A percentile compares a stretch with the other conserved stretches of the same genome.
Evolutionary conservation across 768 basidiomycete genomes (phyloP).

Genomic region (Coprinellus micaceus): DNA sequence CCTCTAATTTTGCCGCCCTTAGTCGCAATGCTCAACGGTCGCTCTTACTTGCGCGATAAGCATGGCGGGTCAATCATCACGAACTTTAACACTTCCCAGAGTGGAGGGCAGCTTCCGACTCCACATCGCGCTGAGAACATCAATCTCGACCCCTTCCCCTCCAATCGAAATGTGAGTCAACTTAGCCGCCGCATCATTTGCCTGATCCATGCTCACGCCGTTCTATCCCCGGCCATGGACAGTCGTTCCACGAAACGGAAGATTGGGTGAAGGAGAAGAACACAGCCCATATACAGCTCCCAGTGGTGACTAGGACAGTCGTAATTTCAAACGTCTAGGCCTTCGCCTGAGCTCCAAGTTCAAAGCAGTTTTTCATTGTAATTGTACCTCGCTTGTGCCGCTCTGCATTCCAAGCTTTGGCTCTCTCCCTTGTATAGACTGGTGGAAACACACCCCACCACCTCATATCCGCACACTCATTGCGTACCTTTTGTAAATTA

Average conservation of each 20-base stretch:
- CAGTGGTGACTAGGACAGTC: conserved; percentile 15
- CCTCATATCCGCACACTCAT: too few species aligned
- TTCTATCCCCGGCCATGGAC: background rate
- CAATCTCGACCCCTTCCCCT: conserved; percentile 1
- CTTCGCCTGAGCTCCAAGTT: too few species aligned
- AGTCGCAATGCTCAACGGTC: conserved; percentile 12
- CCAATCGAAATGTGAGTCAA: background rate
- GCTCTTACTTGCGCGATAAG: conserved; percentile 8
- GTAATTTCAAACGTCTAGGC: conserved; percentile 8
- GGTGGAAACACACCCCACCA: too few species aligned
- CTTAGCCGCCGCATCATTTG: background rate
- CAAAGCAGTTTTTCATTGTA: too few species aligned
- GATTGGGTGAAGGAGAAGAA: background rate
- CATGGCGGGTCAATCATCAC: conserved; percentile 3
- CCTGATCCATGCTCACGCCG: background rate
- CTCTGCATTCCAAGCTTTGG: too few species aligned
- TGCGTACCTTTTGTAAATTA: too few species aligned
- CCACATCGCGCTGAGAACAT: background rate
- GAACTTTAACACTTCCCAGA: background rate
- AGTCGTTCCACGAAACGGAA: background rate
- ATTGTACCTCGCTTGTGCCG: too few species aligned
- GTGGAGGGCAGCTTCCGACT: background rate
- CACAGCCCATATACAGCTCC: conserved; percentile 5
- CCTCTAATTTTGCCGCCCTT: background rate
- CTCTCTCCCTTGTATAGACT: too few species aligned